Base-by-base conservation (phyloP, 2,329 filamentous ascomycete species). In the Penicillium hordei region DNA sequence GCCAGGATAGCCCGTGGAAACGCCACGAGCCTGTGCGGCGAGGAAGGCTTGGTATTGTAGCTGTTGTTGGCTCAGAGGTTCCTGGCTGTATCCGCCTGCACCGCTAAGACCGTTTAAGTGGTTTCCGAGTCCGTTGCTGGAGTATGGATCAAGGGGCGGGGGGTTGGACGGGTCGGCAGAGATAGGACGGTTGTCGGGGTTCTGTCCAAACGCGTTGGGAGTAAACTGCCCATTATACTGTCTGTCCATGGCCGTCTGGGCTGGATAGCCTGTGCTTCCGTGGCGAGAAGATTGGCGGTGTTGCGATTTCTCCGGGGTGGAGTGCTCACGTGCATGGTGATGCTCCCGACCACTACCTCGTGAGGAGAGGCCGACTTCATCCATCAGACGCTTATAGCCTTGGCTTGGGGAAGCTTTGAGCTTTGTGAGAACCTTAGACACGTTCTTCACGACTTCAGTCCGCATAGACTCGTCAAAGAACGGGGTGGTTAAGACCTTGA, bases 301-400 rank as follows among this genome's bases (percentile, higher is more conserved):
- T 50, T 77, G 75, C 27, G 78, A 71, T 55, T 79, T 78, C 36
- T 77, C 75, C 6, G 69, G 57, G 31, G 71, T 72, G 48, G 74
- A 67, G 60, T 76, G 72, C 17, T 78, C 76, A 39, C 76, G 72
- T 42, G 65, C 68, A 57, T 76, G 71, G 52, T 75, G 73, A 51
- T 75, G 72, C 31, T 79, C 78, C 42, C 73, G 71, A 31, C 71
- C 68, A 49, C 67, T 66, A 39, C 73, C 70, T 34, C 78, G 74
- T 45, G 77, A 78, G 19, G 93, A 95, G 38, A 99, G 79, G 59
- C 93, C 93, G 66, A 99, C 94, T 73, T 99, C 94, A 69, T 99
- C 94, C 94, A 99, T 99, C 59, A 99, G 79, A 52, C 94, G 89
- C 82, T 97, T 99, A 80, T 99, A 99, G 52, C 94, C 94, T 77